Percentiles rank a stretch among this genome's conserved stretches.
These are phyloP conservation scores for Daedalea quercina DNA, from an alignment of 768 basidiomycete genomes.

Conservation along the genomic window DNA sequence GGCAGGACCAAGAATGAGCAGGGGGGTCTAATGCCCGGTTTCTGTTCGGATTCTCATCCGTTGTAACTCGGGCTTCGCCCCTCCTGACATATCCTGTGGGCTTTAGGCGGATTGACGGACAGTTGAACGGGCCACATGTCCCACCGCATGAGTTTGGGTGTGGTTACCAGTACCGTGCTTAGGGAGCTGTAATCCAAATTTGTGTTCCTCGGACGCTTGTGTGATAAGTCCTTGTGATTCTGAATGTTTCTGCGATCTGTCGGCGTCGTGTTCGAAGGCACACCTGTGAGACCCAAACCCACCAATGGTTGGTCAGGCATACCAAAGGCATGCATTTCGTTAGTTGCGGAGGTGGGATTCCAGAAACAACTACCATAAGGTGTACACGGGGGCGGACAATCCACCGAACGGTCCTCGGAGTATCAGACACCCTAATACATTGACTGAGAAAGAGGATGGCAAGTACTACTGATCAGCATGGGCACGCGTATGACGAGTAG, in stretches of 20 bases:
- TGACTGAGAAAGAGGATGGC: too few species aligned
- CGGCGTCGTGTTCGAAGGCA: neutral
- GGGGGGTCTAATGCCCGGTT: constrained; percentile 65
- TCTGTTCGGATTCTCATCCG: constrained; percentile 13
- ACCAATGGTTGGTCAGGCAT: too few species aligned
- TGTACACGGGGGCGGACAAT: too few species aligned
- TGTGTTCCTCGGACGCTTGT: neutral
- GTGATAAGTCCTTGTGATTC: neutral
- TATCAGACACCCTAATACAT: too few species aligned
- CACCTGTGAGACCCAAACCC: neutral
- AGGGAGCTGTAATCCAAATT: neutral
- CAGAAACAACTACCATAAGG: too few species aligned
- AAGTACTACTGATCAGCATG: too few species aligned
- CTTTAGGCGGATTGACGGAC: neutral
- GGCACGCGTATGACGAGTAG: neutral
- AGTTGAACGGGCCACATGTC: neutral
- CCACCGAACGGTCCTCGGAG: too few species aligned
- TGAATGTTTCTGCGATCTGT: neutral
- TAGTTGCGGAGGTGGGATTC: too few species aligned
- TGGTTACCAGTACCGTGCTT: neutral
- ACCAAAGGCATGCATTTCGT: too few species aligned
- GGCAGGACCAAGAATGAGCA: constrained; percentile 63
- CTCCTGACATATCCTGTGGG: constrained; percentile 29
- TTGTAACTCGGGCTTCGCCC: constrained; percentile 39
- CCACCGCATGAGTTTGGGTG: neutral